phyloP scores from a whole-genome alignment of 257 asterid species.

The Osmanthus fragrans region DNA sequence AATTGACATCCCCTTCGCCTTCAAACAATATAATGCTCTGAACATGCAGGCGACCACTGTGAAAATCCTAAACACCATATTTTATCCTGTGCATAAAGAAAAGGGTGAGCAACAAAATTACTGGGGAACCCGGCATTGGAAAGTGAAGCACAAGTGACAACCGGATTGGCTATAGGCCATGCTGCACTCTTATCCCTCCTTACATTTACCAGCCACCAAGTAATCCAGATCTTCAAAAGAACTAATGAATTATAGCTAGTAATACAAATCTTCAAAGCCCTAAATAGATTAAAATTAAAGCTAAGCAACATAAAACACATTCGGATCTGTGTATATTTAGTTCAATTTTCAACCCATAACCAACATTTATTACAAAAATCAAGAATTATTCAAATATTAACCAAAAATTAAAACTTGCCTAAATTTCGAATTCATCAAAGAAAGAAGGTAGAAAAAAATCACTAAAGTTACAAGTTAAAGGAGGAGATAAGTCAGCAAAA shows the following conservation, averaged over 20 bases:
- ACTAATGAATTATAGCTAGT: not conserved
- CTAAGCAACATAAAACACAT: not conserved
- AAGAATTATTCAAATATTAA: not conserved
- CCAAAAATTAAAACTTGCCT: not conserved
- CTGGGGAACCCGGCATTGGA: too few species aligned
- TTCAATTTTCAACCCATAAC: not conserved
- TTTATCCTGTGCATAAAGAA: constrained; percentile 77
- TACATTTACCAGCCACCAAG: constrained; percentile 58
- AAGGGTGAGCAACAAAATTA: constrained; percentile 95
- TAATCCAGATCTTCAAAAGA: too few species aligned
- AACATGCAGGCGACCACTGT: constrained; percentile 59
- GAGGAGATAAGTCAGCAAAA: not conserved
- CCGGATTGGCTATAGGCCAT: constrained; percentile 95
- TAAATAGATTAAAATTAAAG: constrained; percentile 13
- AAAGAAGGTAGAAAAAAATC: too few species aligned
- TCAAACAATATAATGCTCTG: constrained; percentile 49
- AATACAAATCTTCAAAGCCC: constrained; percentile 7
- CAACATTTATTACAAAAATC: too few species aligned
- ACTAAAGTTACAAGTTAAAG: not conserved
- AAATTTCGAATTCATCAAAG: too few species aligned
- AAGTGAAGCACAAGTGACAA: constrained; percentile 86
- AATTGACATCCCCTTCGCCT: constrained; percentile 81
- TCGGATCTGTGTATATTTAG: too few species aligned
- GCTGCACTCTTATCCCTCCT: constrained; percentile 76
- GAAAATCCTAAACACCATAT: constrained; percentile 69